These are phyloP conservation scores for Hemisphaericaspora xylofermentans DNA, from an alignment of 1,139 yeast genomes.

Conservation along the genomic window DNA sequence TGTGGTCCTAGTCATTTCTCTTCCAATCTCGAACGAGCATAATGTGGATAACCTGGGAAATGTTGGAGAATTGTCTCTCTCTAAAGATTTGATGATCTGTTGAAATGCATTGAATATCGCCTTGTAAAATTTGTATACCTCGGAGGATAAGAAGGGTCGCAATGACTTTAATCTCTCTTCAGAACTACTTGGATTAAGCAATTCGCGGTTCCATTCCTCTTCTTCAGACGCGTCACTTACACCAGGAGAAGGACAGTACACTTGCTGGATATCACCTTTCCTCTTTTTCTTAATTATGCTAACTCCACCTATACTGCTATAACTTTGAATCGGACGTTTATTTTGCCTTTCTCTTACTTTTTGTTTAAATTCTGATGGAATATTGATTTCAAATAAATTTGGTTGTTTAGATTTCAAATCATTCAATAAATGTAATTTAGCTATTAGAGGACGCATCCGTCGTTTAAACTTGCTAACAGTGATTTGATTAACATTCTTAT, in stretches of 20 bases:
- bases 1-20: conserved; percentile 32
- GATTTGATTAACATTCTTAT: background rate
- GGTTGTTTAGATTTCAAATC: conserved; percentile 28
- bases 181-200: conserved; percentile 2
- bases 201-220: conserved; percentile 2
- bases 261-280: background rate
- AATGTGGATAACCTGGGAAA: conserved; percentile 10
- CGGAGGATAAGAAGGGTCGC: conserved; percentile 3
- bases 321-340: background rate
- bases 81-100: background rate
- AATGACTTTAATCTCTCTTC: conserved; percentile 5
- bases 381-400: conserved; percentile 16
- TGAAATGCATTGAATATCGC: background rate
- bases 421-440: conserved; percentile 37
- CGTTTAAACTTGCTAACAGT: conserved; percentile 28
- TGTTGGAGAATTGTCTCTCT: background rate
- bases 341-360: background rate
- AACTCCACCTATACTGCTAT: background rate
- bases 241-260: background rate
- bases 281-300: background rate
- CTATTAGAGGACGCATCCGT: conserved; percentile 35
- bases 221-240: conserved; percentile 6
- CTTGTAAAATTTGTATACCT: conserved; percentile 8
- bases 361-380: conserved; percentile 1
- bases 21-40: conserved; percentile 35